Conservation (phyloP, 2,329 filamentous ascomycete species). For the Aureobasidium sp. region DNA sequence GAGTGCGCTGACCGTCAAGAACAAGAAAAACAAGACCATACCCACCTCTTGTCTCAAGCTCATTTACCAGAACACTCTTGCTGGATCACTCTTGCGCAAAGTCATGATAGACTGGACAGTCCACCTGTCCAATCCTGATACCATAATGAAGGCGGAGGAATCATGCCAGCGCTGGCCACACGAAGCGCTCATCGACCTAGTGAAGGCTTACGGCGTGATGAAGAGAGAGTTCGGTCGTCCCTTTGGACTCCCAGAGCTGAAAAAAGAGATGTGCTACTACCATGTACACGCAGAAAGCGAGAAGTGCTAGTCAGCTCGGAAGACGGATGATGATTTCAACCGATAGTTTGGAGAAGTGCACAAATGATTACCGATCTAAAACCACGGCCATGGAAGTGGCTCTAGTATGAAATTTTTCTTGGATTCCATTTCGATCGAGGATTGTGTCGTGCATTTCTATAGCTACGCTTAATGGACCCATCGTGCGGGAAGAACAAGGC, state of each 20-base stretch:
- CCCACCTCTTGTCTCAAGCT: neutral
- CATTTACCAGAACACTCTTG: neutral
- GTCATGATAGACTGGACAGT: neutral
- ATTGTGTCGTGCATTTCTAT: too few relatives aligned
- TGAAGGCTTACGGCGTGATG: neutral
- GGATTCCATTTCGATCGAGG: too few relatives aligned
- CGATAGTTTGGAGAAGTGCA: too few relatives aligned
- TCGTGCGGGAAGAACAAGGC: too few relatives aligned
- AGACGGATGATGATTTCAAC: too few relatives aligned
- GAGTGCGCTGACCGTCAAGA: neutral
- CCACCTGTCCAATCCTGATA: too few relatives aligned
- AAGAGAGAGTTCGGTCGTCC: neutral
- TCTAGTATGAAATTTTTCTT: too few relatives aligned
- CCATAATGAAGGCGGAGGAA: too few relatives aligned
- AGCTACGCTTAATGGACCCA: too few relatives aligned
- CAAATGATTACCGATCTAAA: too few relatives aligned
- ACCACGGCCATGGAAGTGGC: too few relatives aligned
- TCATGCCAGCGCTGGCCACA: neutral
- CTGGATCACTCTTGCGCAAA: neutral
- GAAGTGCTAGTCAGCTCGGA: neutral
- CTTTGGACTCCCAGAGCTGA: neutral
- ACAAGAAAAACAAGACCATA: too few relatives aligned
- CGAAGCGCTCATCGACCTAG: neutral
- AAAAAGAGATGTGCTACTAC: neutral
- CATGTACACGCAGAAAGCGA: neutral